A percentile compares a stretch with the other conserved stretches of the same genome.
phyloP scores from a whole-genome alignment of 441 rosid genomes.

The Isatis lusitanica region DNA sequence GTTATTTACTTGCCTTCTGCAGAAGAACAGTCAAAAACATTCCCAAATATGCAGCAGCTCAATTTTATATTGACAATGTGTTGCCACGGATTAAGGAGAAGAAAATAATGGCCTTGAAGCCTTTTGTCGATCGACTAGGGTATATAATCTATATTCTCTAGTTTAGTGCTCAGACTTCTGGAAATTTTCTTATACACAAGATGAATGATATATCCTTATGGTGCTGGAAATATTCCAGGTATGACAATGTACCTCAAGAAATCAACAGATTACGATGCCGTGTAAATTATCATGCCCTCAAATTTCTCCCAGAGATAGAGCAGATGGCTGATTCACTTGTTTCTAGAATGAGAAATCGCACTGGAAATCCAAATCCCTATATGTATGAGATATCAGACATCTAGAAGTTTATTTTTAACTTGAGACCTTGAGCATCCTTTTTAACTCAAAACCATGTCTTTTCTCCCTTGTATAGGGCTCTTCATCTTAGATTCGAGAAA shows the following conservation, averaged over 20 bases:
- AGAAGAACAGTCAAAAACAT: constrained; percentile 98
- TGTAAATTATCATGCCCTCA: constrained; percentile 97
- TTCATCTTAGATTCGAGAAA: constrained; percentile 99
- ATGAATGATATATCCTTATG: constrained; percentile 20
- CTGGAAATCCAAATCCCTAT: constrained; percentile 78
- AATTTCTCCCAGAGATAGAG: constrained; percentile 90
- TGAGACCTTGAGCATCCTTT: not conserved
- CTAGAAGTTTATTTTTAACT: constrained; percentile 27
- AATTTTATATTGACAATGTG: constrained; percentile 93
- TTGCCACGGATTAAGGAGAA: constrained; percentile 96
- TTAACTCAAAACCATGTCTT: constrained; percentile 1
- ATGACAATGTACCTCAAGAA: constrained; percentile 95
- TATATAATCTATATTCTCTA: constrained; percentile 43
- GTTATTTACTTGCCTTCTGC: constrained; percentile 27
- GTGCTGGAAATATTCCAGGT: constrained; percentile 51
- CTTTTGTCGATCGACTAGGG: constrained; percentile 99
- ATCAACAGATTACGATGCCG: constrained; percentile 97
- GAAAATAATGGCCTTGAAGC: constrained; percentile 97
- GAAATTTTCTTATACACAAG: constrained; percentile 1
- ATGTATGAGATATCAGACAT: constrained; percentile 56
- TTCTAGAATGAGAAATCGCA: constrained; percentile 94
- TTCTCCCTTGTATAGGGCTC: constrained; percentile 65
- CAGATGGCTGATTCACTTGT: constrained; percentile 87
- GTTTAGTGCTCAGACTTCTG: not conserved
- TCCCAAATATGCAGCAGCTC: constrained; percentile 96